These are phyloP conservation scores for Lactifluus volemus DNA, from an alignment of 768 basidiomycete species.

Conservation along the genomic window DNA sequence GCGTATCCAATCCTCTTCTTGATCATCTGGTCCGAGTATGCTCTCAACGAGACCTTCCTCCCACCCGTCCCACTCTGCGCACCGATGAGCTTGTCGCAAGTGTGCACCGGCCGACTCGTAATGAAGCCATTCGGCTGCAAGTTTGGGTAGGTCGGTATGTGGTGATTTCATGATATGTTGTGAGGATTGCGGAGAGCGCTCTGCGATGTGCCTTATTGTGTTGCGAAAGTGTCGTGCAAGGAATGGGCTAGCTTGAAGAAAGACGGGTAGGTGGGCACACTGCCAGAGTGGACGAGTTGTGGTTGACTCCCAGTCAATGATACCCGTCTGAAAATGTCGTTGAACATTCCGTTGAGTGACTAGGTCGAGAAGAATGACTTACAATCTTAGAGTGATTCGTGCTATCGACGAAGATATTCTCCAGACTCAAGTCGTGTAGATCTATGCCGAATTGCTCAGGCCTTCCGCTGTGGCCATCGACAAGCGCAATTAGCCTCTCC, in stretches of 20 bases:
- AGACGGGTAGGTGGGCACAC: constrained; percentile 72
- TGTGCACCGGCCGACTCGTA: constrained; percentile 58
- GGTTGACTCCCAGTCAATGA: constrained; percentile 91
- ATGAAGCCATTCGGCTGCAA: constrained; percentile 65
- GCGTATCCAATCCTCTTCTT: constrained; percentile 62
- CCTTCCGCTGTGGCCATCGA: constrained; percentile 24
- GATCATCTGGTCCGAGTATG: constrained; percentile 64
- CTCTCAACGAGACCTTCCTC: constrained; percentile 74
- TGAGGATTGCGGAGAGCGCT: constrained; percentile 14
- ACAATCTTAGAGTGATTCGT: constrained; percentile 63
- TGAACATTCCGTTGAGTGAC: constrained; percentile 1
- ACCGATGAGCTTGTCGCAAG: constrained; percentile 70
- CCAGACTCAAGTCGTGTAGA: constrained; percentile 77
- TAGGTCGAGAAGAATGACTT: constrained; percentile 27
- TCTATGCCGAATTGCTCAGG: constrained; percentile 70
- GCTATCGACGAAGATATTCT: constrained; percentile 77
- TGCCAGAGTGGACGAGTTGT: constrained; percentile 82
- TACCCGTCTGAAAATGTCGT: constrained; percentile 49
- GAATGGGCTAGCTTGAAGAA: constrained; percentile 71
- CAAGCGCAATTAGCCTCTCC: constrained; percentile 40
- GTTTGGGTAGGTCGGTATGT: constrained; percentile 30
- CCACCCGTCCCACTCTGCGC: constrained; percentile 87
- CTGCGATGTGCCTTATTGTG: constrained; percentile 44
- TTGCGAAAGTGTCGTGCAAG: constrained; percentile 62
- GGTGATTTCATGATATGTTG: constrained; percentile 22